These are phyloP conservation scores for Sindora glabra DNA, from an alignment of 306 rosid genomes.

Conservation along the genomic window DNA sequence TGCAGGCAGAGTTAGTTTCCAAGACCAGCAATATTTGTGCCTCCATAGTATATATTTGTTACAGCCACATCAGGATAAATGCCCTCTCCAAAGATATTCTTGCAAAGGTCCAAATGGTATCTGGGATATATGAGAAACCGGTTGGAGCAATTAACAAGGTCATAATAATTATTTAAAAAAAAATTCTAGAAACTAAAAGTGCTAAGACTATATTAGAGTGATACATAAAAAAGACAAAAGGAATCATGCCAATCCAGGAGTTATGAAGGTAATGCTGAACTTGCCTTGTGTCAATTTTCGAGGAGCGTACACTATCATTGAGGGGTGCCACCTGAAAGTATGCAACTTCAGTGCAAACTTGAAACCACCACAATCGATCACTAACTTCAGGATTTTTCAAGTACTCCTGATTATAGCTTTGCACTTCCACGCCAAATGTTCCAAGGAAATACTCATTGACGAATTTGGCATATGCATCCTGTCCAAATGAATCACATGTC, in stretches of 20 bases:
- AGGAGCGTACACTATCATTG: constrained; percentile 80
- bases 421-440: constrained; percentile 32
- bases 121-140: constrained; percentile 34
- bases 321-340: constrained; percentile 95
- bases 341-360: constrained; percentile 96
- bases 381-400: constrained; percentile 55
- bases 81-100: constrained; percentile 84
- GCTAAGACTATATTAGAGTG: background rate
- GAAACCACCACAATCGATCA: constrained; percentile 94
- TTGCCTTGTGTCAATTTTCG: constrained; percentile 66
- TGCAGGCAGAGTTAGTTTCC: constrained; percentile 3
- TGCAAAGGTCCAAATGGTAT: constrained; percentile 94
- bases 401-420: constrained; percentile 50
- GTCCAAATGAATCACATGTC: constrained; percentile 23
- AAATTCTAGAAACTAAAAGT: background rate
- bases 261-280: too few relatives aligned
- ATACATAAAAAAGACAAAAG: background rate
- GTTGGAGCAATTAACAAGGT: background rate
- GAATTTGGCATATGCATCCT: constrained; percentile 77
- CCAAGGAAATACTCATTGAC: constrained; percentile 56
- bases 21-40: constrained; percentile 77
- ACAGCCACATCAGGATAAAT: constrained; percentile 67
- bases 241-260: too few relatives aligned
- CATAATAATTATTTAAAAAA: too few relatives aligned
- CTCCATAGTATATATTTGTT: constrained; percentile 89